Evolutionary conservation across 2,329 filamentous ascomycete genomes (phyloP).

Genomic region (Magnaporthiopsis incrustans): DNA sequence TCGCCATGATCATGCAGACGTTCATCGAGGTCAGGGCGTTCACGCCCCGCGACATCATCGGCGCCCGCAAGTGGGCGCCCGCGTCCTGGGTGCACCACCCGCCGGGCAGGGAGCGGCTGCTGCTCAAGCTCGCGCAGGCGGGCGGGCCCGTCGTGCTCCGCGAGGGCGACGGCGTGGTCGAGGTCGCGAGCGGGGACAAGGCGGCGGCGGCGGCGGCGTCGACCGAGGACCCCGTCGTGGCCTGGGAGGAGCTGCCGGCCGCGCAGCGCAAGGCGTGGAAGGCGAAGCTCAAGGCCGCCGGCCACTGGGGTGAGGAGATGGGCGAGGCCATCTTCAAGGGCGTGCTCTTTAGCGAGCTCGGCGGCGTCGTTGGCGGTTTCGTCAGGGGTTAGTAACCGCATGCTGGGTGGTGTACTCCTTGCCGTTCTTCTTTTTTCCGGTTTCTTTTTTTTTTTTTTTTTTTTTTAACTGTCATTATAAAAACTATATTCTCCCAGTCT

Average conservation of each 20-base stretch:
- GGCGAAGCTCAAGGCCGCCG: slow-evolving; percentile 56
- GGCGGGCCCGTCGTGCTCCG: slow-evolving; percentile 15
- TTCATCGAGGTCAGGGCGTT: slow-evolving; percentile 56
- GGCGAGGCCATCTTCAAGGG: slow-evolving; percentile 70
- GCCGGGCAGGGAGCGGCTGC: slow-evolving; percentile 2
- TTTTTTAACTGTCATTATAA: neutral
- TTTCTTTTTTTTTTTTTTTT: neutral
- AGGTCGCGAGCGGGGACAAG: slow-evolving; percentile 11
- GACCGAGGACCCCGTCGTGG: slow-evolving; percentile 32
- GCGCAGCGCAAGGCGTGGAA: slow-evolving; percentile 63
- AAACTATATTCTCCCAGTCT: neutral
- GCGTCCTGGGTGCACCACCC: slow-evolving; percentile 21
- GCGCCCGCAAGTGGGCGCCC: slow-evolving; percentile 48
- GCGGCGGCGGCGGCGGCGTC: slow-evolving; percentile 13
- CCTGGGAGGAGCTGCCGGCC: slow-evolving; percentile 63
- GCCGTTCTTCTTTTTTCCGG: too few relatives aligned
- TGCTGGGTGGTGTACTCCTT: too few relatives aligned
- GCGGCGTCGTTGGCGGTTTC: slow-evolving; percentile 49
- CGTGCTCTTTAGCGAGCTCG: slow-evolving; percentile 68
- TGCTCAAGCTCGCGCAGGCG: slow-evolving; percentile 6
- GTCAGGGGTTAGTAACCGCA: slow-evolving; percentile 19
- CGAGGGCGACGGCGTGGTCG: slow-evolving; percentile 12
- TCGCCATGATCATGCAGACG: slow-evolving; percentile 55
- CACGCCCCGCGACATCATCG: slow-evolving; percentile 44
- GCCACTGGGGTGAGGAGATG: slow-evolving; percentile 72